Evolutionary conservation across 2,329 filamentous ascomycete genomes (phyloP).

Genomic region (Stylonectria norvegica): DNA sequence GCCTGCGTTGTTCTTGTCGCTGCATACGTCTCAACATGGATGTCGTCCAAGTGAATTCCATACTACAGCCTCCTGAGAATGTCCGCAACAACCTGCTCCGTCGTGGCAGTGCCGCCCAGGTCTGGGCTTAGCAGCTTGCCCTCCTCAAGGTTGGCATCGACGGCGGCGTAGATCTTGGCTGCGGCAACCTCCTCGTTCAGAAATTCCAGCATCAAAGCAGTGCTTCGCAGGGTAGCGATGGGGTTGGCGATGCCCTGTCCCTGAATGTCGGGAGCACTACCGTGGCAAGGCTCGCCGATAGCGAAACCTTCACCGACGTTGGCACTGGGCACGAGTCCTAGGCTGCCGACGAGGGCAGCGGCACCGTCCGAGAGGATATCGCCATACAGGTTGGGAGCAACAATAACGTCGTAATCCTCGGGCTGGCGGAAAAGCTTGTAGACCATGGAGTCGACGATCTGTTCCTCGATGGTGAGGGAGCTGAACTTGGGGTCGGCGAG

Average conservation of each 20-base stretch:
- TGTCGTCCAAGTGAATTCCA: no score
- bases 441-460: conserved; percentile 99
- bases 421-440: conserved; percentile 99
- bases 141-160: conserved; percentile 85
- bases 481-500: conserved; percentile 64
- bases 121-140: conserved; percentile 82
- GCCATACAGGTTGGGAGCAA: conserved; percentile 95
- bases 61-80: conserved; percentile 81
- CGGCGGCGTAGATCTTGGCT: conserved; percentile 83
- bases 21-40: no score
- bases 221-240: conserved; percentile 87
- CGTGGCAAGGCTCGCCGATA: conserved; percentile 97
- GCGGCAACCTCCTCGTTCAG: conserved; percentile 82
- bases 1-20: no score
- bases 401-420: conserved; percentile 92
- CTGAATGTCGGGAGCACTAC: conserved; percentile 92
- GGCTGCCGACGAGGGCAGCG: conserved; percentile 84
- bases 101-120: conserved; percentile 81
- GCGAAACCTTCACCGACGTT: conserved; percentile 94
- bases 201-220: conserved; percentile 95
- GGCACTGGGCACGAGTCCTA: conserved; percentile 89
- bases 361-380: conserved; percentile 96
- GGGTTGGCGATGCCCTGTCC: conserved; percentile 92
- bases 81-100: conserved; percentile 82
- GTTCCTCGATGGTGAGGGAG: conserved; percentile 76